Conservation (phyloP, 306 rosid genomes). For the Inga oerstediana region DNA sequence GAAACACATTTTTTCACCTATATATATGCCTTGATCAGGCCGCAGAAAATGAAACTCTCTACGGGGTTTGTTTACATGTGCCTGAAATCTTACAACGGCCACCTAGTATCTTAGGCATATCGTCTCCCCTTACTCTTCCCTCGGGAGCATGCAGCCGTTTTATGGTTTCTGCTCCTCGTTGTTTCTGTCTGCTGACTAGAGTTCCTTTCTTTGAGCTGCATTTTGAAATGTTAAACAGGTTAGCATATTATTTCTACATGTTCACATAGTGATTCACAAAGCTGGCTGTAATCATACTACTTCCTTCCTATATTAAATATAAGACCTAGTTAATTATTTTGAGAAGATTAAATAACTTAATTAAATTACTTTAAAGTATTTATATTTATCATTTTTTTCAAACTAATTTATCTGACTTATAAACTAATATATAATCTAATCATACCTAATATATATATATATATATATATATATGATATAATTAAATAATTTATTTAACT, state of each 20-base stretch:
- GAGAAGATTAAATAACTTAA: no score
- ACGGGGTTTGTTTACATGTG: constrained; percentile 95
- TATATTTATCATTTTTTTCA: no score
- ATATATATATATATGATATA: no score
- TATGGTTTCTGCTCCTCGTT: constrained; percentile 96
- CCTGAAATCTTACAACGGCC: constrained; percentile 96
- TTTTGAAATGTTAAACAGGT: constrained; percentile 95
- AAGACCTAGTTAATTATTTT: no score
- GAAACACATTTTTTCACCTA: constrained; percentile 33
- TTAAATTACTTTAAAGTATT: no score
- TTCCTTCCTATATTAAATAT: no score
- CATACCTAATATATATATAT: no score
- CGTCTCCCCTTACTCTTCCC: constrained; percentile 62
- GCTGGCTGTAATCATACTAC: background rate
- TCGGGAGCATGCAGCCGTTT: constrained; percentile 66
- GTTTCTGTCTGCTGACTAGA: constrained; percentile 88
- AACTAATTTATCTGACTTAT: background rate
- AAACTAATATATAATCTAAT: no score
- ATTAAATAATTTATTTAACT: no score
- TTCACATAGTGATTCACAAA: background rate
- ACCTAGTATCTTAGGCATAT: constrained; percentile 69
- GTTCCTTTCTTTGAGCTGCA: constrained; percentile 92
- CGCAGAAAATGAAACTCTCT: constrained; percentile 78
- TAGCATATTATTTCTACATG: constrained; percentile 27
- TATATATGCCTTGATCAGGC: constrained; percentile 61